Percentiles rank a stretch among this genome's conserved stretches.
phyloP scores from a whole-genome alignment of 2,329 filamentous ascomycete genomes.

The Exserohilum turcica region DNA sequence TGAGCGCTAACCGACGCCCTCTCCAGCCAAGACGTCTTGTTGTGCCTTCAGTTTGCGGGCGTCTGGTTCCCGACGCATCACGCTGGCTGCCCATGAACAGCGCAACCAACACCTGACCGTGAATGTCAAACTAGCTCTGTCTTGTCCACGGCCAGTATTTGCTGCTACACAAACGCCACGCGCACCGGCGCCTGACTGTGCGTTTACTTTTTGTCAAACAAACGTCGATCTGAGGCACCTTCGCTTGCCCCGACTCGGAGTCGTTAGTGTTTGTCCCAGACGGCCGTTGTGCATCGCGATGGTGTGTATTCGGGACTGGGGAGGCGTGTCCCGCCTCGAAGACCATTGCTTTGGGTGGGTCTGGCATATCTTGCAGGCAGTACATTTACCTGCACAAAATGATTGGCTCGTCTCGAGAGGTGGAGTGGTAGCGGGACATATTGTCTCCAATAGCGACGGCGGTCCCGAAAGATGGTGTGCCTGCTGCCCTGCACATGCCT shows the following conservation, averaged over 20 bases:
- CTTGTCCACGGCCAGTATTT: slow-evolving; percentile 14
- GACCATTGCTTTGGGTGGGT: slow-evolving; percentile 20
- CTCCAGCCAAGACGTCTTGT: slow-evolving; percentile 16
- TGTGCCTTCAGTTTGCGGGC: slow-evolving; percentile 4
- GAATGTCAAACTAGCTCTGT: slow-evolving; percentile 17
- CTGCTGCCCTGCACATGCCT: slow-evolving; percentile 29
- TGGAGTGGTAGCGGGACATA: slow-evolving; percentile 17
- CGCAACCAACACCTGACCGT: slow-evolving; percentile 24
- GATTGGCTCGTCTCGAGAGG: slow-evolving; percentile 31
- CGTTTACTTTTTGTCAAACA: slow-evolving; percentile 13
- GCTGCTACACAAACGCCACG: slow-evolving; percentile 18
- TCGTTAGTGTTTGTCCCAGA: slow-evolving; percentile 5
- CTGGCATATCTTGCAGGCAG: slow-evolving; percentile 17
- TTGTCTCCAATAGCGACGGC: slow-evolving; percentile 22
- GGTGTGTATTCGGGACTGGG: slow-evolving; percentile 13
- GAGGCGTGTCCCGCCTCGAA: slow-evolving; percentile 21
- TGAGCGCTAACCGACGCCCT: slow-evolving; percentile 25
- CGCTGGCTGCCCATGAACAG: slow-evolving; percentile 20
- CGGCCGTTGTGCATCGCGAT: slow-evolving; percentile 18
- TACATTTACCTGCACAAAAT: slow-evolving; percentile 18
- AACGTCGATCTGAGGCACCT: background rate
- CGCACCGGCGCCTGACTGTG: slow-evolving; percentile 13
- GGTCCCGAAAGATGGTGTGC: slow-evolving; percentile 13
- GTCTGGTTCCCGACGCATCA: slow-evolving; percentile 27
- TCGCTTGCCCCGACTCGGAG: background rate